phyloP scores from a whole-genome alignment of 352 stramenopile species.

The Peronospora destructor region DNA sequence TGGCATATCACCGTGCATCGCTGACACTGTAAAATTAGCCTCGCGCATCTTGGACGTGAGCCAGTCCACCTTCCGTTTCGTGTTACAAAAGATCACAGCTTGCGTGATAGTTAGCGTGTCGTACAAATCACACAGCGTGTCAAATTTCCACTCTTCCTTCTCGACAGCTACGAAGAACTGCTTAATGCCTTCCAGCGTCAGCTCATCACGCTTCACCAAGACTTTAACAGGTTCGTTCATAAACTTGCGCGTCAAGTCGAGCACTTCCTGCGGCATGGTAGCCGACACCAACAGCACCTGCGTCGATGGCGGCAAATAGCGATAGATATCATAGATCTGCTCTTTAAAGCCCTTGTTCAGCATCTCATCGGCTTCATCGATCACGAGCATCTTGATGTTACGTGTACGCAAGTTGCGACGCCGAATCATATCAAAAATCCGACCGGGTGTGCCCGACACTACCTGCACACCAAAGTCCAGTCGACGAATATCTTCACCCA shows the following conservation, averaged over 20 bases:
- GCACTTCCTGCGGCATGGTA: slow-evolving; percentile 98
- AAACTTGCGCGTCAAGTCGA: slow-evolving; percentile 97
- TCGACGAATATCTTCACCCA: slow-evolving; percentile 97
- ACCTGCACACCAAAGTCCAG: slow-evolving; percentile 97
- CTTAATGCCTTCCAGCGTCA: slow-evolving; percentile 99
- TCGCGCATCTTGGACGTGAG: slow-evolving; percentile 98
- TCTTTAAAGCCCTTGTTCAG: slow-evolving; percentile 99
- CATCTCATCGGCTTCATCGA: slow-evolving; percentile 99
- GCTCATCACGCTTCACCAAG: slow-evolving; percentile 98
- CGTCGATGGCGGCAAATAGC: slow-evolving; percentile 95
- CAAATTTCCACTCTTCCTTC: slow-evolving; percentile 98
- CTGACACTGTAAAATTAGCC: slow-evolving; percentile 97
- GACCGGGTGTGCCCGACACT: slow-evolving; percentile 96
- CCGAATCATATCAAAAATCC: slow-evolving; percentile 99
- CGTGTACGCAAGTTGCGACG: slow-evolving; percentile 91
- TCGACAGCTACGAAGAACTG: slow-evolving; percentile 99
- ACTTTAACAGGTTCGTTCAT: slow-evolving; percentile 98
- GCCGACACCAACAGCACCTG: slow-evolving; percentile 98
- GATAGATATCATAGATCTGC: slow-evolving; percentile 99
- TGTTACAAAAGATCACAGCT: slow-evolving; percentile 99
- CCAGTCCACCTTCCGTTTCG: slow-evolving; percentile 98
- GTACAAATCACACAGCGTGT: slow-evolving; percentile 99
- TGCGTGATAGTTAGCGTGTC: slow-evolving; percentile 99
- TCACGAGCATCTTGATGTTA: slow-evolving; percentile 94
- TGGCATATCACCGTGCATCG: slow-evolving; percentile 99